These are phyloP conservation scores for Carex myosuroides DNA, from an alignment of 176 grass and related monocot species.

Conservation along the genomic window DNA sequence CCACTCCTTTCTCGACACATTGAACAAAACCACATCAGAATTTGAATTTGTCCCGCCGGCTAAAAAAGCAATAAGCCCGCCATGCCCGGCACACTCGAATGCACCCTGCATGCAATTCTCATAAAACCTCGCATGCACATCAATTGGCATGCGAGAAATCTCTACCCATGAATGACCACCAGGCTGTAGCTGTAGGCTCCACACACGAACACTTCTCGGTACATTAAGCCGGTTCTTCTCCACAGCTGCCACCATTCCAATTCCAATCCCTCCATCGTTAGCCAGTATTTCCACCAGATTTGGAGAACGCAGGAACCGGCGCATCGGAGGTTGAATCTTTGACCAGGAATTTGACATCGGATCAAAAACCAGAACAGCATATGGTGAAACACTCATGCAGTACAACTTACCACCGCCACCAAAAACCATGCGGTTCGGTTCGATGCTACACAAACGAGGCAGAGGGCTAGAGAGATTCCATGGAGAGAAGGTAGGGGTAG, in stretches of 20 bases:
- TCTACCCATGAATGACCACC: conserved; percentile 52
- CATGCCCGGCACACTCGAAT: conserved; percentile 78
- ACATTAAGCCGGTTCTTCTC: conserved; percentile 96
- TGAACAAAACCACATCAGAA: conserved; percentile 58
- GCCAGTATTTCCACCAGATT: conserved; percentile 52
- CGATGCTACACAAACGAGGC: conserved; percentile 70
- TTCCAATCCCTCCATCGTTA: conserved; percentile 17
- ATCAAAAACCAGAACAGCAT: conserved; percentile 64
- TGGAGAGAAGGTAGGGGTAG: conserved; percentile 54
- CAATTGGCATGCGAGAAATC: conserved; percentile 63
- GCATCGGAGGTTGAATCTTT: conserved; percentile 86
- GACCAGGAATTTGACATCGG: conserved; percentile 59
- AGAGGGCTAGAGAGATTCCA: conserved; percentile 40
- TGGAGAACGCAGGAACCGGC: conserved; percentile 72
- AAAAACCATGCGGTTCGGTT: conserved; percentile 25
- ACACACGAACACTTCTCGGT: conserved; percentile 78
- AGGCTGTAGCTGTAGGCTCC: conserved; percentile 42
- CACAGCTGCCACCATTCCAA: conserved; percentile 67
- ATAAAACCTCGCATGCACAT: conserved; percentile 56
- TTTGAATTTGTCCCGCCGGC: background rate
- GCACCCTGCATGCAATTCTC: conserved; percentile 21
- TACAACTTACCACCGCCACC: conserved; percentile 51
- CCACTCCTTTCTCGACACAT: conserved; percentile 61
- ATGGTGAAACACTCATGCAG: conserved; percentile 87
- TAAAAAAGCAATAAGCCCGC: conserved; percentile 54